Percentiles rank a stretch among this genome's conserved stretches.
Conservation (phyloP, 352 stramenopile species). For the Aphanomyces astaci region DNA sequence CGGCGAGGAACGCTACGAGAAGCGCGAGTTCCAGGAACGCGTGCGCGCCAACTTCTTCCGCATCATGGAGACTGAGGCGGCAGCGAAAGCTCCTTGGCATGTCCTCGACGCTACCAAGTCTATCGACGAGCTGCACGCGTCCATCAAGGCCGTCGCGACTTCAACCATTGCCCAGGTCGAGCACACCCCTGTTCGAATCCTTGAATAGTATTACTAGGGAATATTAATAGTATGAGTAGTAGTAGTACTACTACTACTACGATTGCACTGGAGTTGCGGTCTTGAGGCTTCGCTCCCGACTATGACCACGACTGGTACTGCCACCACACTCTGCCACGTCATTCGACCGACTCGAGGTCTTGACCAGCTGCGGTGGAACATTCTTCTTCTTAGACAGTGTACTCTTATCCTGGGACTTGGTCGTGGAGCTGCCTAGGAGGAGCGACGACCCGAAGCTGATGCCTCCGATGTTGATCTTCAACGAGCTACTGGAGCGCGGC, state of each 20-base stretch:
- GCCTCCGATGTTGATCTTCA: slow-evolving; percentile 12
- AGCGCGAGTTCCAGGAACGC: slow-evolving; percentile 73
- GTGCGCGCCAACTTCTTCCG: slow-evolving; percentile 75
- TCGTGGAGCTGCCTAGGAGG: neutral
- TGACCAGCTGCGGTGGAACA: neutral
- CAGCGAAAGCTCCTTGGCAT: slow-evolving; percentile 39
- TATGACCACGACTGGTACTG: neutral
- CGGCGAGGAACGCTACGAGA: slow-evolving; percentile 90
- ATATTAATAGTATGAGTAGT: too few species aligned
- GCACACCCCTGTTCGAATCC: neutral
- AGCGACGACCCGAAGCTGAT: neutral
- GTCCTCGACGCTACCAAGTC: slow-evolving; percentile 67
- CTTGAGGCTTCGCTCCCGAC: neutral
- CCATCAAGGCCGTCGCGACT: slow-evolving; percentile 47
- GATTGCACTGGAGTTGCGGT: neutral
- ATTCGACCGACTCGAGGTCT: neutral
- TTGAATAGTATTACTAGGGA: too few species aligned
- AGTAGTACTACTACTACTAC: too few species aligned
- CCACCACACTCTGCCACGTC: neutral
- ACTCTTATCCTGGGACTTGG: neutral
- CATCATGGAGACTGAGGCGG: slow-evolving; percentile 28
- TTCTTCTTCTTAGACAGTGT: neutral
- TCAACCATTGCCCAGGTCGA: slow-evolving; percentile 32
- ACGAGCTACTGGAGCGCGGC: neutral
- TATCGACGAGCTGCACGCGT: slow-evolving; percentile 64